A percentile compares a stretch with the other conserved stretches of the same genome.
These are phyloP conservation scores for Isatis lusitanica DNA, from an alignment of 441 rosid genomes.

Conservation along the genomic window DNA sequence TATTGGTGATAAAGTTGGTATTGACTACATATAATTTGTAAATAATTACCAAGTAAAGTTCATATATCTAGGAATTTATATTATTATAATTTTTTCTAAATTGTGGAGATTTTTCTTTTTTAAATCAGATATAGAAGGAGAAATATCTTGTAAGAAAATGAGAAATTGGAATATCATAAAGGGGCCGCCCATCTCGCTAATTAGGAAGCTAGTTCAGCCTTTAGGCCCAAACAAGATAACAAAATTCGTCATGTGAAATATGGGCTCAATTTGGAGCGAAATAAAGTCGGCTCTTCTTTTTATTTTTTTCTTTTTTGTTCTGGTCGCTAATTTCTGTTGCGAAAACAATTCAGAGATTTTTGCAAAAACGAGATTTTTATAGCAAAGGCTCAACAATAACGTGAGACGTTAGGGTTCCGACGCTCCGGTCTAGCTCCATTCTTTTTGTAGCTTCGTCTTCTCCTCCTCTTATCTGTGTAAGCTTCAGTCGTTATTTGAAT, in stretches of 20 bases:
- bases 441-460: slow-evolving; percentile 22
- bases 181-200: neutral
- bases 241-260: neutral
- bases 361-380: neutral
- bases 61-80: neutral
- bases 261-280: slow-evolving; percentile 18
- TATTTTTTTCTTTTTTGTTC: neutral
- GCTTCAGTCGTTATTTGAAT: neutral
- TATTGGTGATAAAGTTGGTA: neutral
- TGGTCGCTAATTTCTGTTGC: neutral
- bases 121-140: neutral
- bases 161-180: neutral
- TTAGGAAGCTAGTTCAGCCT: neutral
- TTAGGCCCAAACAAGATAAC: neutral
- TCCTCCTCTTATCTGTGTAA: slow-evolving; percentile 17
- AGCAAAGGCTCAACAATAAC: neutral
- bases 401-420: slow-evolving; percentile 30
- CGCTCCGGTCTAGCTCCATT: slow-evolving; percentile 19
- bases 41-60: neutral
- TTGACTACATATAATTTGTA: neutral
- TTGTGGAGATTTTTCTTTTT: too few species aligned
- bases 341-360: neutral
- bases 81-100: too few species aligned
- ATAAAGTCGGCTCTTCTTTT: neutral
- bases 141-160: neutral